Percentiles rank a stretch among this genome's conserved stretches.
Conservation (phyloP, 495 filamentous ascomycete species). For the Neurospora sp. region DNA sequence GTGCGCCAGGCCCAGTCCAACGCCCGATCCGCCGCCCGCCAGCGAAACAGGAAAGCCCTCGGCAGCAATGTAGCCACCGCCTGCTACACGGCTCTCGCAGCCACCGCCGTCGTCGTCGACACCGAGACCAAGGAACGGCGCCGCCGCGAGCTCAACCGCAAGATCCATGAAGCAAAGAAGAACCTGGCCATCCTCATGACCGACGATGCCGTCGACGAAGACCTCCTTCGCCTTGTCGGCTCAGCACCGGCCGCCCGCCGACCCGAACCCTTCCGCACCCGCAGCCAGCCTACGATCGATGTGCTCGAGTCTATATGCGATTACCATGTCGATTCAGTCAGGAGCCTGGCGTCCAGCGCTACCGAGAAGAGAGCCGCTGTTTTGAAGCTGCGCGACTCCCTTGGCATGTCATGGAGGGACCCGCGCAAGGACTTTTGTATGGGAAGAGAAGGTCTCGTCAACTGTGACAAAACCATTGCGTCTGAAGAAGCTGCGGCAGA, state of each 20-base stretch:
- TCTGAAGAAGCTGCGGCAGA: conserved; percentile 2
- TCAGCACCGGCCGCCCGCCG: background rate
- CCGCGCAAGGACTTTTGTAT: background rate
- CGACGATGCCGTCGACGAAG: conserved; percentile 7
- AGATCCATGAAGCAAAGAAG: conserved; percentile 37
- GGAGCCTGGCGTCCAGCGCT: background rate
- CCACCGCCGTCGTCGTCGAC: conserved; percentile 59
- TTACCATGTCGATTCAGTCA: background rate
- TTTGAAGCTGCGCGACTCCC: background rate
- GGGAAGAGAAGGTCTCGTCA: background rate
- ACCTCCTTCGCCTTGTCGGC: conserved; percentile 10
- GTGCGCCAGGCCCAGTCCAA: conserved; percentile 29
- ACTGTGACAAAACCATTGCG: conserved; percentile 4
- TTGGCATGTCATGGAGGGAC: conserved; percentile 1
- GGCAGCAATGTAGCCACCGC: conserved; percentile 57
- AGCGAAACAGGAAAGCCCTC: conserved; percentile 40
- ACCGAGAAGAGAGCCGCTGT: background rate
- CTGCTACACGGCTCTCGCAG: conserved; percentile 62
- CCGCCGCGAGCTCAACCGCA: conserved; percentile 50
- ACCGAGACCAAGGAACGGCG: conserved; percentile 50
- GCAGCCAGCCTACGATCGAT: background rate
- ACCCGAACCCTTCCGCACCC: background rate
- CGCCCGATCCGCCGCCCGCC: conserved; percentile 11
- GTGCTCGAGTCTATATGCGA: conserved; percentile 4
- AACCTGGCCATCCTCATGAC: conserved; percentile 5